Evolutionary conservation across 192 early-diverging fungal species (phyloP).

Genomic region (Gonapodya prolifera): DNA sequence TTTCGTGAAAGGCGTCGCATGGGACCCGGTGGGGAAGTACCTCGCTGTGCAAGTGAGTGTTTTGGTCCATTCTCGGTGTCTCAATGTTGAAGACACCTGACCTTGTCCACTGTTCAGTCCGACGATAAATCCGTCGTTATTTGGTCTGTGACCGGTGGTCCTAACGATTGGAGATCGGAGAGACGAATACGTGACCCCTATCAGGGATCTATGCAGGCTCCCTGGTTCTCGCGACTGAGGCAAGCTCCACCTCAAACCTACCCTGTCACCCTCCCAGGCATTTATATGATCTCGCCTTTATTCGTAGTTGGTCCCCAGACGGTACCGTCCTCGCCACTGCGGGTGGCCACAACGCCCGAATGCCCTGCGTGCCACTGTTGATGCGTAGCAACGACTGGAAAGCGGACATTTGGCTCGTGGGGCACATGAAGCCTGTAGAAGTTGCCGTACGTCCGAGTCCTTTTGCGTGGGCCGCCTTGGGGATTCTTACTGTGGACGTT

Average conservation of each 20-base stretch:
- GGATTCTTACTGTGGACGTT: neutral
- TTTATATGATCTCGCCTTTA: neutral
- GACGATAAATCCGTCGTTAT: constrained; percentile 83
- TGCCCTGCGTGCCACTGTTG: constrained; percentile 62
- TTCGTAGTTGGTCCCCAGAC: constrained; percentile 83
- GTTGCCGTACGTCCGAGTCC: constrained; percentile 44
- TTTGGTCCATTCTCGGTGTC: neutral
- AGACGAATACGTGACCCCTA: constrained; percentile 60
- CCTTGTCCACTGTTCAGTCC: constrained; percentile 26
- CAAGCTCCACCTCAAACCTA: constrained; percentile 7
- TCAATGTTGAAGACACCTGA: neutral
- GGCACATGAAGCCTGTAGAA: constrained; percentile 77
- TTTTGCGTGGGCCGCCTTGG: neutral
- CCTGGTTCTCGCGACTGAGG: constrained; percentile 80
- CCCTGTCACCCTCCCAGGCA: neutral
- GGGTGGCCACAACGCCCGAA: constrained; percentile 69
- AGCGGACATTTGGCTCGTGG: constrained; percentile 68
- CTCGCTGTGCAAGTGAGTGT: constrained; percentile 63
- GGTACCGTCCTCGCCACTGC: constrained; percentile 84
- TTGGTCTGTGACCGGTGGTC: constrained; percentile 39
- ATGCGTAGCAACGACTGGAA: constrained; percentile 66
- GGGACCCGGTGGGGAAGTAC: constrained; percentile 90
- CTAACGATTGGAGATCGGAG: constrained; percentile 77
- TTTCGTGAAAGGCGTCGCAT: constrained; percentile 93
- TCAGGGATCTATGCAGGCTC: constrained; percentile 61